Evolutionary conservation across 768 basidiomycete species (phyloP).

Genomic region (Lactifluus piperatus): DNA sequence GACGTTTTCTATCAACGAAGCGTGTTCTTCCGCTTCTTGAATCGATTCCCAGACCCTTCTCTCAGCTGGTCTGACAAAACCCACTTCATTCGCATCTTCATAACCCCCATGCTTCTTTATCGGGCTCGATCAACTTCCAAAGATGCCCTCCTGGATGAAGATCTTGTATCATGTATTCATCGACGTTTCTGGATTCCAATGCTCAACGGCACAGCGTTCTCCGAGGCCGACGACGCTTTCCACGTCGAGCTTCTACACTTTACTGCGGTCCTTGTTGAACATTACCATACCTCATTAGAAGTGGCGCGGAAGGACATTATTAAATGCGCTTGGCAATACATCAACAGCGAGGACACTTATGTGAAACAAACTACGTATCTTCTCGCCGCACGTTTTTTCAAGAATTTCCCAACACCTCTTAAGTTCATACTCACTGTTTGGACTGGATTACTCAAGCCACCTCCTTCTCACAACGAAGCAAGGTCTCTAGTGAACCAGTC

Average conservation of each 20-base stretch:
- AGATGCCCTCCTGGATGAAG: slow-evolving; percentile 57
- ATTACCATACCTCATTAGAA: slow-evolving; percentile 70
- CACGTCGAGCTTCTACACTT: slow-evolving; percentile 87
- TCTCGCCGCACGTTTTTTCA: slow-evolving; percentile 86
- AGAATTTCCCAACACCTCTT: slow-evolving; percentile 76
- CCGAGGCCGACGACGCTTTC: slow-evolving; percentile 70
- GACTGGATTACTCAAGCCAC: slow-evolving; percentile 79
- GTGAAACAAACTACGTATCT: slow-evolving; percentile 92
- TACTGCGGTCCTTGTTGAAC: slow-evolving; percentile 80
- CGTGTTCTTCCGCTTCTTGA: slow-evolving; percentile 74
- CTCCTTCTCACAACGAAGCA: slow-evolving; percentile 53
- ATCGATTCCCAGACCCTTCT: slow-evolving; percentile 64
- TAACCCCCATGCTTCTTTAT: slow-evolving; percentile 80
- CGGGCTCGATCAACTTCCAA: slow-evolving; percentile 51
- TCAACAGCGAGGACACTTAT: slow-evolving; percentile 76
- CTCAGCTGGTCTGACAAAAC: slow-evolving; percentile 71
- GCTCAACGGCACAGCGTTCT: slow-evolving; percentile 42
- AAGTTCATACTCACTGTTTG: slow-evolving; percentile 90
- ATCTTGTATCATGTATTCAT: slow-evolving; percentile 63
- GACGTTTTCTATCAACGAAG: slow-evolving; percentile 69
- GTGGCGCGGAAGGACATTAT: slow-evolving; percentile 88
- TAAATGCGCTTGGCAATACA: slow-evolving; percentile 86
- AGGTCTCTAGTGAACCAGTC: slow-evolving; percentile 76
- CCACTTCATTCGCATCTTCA: slow-evolving; percentile 67
- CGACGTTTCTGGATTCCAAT: slow-evolving; percentile 77